Evolutionary conservation across 129 eudicot species (phyloP).

Genomic region (sunflower (Helianthus annuus)): DNA sequence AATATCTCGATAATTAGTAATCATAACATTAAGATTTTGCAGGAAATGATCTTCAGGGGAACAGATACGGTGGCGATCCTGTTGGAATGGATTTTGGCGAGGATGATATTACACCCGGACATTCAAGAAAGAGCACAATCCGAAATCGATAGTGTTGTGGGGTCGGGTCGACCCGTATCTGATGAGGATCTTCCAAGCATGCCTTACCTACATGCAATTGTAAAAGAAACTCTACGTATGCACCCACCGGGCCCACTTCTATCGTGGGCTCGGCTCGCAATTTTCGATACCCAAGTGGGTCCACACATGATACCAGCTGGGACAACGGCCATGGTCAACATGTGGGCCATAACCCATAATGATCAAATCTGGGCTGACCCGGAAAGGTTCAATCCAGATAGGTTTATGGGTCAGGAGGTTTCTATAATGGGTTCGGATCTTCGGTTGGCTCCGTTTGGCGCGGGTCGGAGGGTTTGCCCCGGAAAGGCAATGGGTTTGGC

Average conservation of each 20-base stretch:
- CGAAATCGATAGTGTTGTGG: not conserved
- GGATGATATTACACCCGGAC: not conserved
- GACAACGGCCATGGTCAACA: not conserved
- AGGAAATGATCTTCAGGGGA: not conserved
- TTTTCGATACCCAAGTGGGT: not conserved
- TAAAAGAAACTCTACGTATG: not conserved
- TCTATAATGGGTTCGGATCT: not conserved
- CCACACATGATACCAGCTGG: not conserved
- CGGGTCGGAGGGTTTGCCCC: not conserved
- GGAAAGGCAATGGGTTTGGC: not conserved
- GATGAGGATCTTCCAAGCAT: not conserved
- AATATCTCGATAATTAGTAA: no score
- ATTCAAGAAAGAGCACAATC: not conserved
- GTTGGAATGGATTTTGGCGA: not conserved
- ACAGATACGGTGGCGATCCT: not conserved
- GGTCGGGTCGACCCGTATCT: not conserved
- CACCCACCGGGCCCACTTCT: not conserved
- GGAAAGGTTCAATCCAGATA: not conserved
- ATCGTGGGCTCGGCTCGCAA: not conserved
- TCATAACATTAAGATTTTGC: no score
- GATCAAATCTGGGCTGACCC: not conserved
- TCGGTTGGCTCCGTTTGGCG: not conserved
- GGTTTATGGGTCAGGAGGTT: not conserved
- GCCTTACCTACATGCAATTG: not conserved
- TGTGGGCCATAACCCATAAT: not conserved